Evolutionary conservation across 1,139 yeast species (phyloP), one percentile per base, ranked within the genome.

Genomic region (Candida neerlandica): DNA sequence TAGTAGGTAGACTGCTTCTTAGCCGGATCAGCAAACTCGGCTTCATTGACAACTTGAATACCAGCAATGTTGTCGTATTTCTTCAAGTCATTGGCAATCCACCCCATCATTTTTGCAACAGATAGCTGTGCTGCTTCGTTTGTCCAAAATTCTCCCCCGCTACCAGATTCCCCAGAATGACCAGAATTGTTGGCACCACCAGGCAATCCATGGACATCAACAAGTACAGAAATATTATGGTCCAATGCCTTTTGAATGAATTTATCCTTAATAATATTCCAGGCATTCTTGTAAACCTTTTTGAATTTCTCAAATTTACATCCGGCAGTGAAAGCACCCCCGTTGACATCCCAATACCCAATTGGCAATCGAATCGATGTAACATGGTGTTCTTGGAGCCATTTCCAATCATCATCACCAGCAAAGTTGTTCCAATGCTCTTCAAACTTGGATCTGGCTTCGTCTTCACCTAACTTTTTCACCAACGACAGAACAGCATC

Each of bases 191-290:
- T 94, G 27, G 97, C 98, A 40, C 97, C 97, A 11, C 89, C 91
- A 2, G 97, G 98, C 26, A 94, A 67, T 0, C 89, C 97, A 66
- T 94, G 99, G 43, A 94, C 63, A 66, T 94, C 99, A 10, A 92
- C 79, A 50, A 94, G 61, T 0, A 92, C 85, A 9, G 91, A 87
- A 53, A 94, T 92, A 26, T 78, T 73, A 56, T 78, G 68, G 23
- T 67, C 50, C 1, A 62, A 76, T 2, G 95, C 95, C 48, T 74
- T 74, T 51, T 78, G 78, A 43, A 88, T 71, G 53, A 78, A 79
- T 46, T 73, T 62, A 23, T 66, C 55, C 62, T 80, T 80, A 56
- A 85, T 74, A 21, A 74, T 71, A 11, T 64, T 63, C 97, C 97
- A 92, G 0, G 96, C 86, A 58, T 81, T 78, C 30, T 60, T 57